Evolutionary conservation across 306 rosid genomes (phyloP).

Genomic region (Quercus agrifolia): DNA sequence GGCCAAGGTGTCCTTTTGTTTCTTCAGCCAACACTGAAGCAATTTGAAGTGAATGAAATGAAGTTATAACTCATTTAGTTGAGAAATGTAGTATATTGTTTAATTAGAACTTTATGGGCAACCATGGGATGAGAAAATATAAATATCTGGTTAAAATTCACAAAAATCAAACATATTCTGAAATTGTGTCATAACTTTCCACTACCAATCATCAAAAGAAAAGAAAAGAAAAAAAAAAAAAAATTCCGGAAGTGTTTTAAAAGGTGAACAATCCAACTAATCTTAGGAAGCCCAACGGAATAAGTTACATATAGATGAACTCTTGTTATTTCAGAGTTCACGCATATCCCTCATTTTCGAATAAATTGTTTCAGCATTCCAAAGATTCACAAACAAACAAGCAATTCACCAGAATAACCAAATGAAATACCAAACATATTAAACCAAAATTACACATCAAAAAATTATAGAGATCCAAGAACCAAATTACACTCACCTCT

Average conservation of each 20-base stretch:
- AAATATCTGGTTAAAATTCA: neutral
- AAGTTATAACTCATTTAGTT: neutral
- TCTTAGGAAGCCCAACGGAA: neutral
- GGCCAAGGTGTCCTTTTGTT: constrained; percentile 73
- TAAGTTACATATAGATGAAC: neutral
- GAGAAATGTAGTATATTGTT: neutral
- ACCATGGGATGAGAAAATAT: neutral
- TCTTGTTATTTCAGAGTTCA: neutral
- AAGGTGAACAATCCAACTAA: neutral
- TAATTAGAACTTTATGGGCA: neutral
- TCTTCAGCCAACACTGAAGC: constrained; percentile 98
- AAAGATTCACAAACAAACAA: neutral
- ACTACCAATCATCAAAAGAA: neutral
- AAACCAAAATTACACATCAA: neutral
- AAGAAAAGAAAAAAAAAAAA: neutral
- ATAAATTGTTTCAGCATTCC: neutral
- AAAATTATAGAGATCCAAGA: neutral
- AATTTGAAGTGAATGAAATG: constrained; percentile 15
- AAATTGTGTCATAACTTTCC: neutral
- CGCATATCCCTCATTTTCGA: neutral
- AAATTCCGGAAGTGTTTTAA: neutral
- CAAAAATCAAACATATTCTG: neutral
- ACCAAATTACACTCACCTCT: constrained; percentile 49
- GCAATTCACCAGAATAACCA: neutral
- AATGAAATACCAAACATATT: neutral